A percentile compares a stretch with the other conserved stretches of the same genome.
These are phyloP conservation scores for Penicillium sp. DNA, from an alignment of 2,329 filamentous ascomycete genomes.

Conservation along the genomic window DNA sequence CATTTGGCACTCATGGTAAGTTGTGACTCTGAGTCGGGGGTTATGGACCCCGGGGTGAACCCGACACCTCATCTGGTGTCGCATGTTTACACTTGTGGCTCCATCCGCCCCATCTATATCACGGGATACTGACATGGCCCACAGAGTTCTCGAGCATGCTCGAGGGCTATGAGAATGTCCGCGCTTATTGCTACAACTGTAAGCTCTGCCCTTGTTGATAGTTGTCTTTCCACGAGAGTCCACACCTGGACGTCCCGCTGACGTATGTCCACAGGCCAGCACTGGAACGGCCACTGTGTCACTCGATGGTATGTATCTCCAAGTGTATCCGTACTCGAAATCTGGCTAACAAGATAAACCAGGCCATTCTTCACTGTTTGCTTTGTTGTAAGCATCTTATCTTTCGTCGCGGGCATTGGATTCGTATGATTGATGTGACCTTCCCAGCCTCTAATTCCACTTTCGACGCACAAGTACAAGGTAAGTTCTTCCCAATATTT, in stretches of 20 bases:
- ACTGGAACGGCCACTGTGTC: conserved; percentile 46
- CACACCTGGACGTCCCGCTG: neutral
- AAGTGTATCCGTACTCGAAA: neutral
- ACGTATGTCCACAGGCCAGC: conserved; percentile 31
- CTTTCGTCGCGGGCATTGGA: neutral
- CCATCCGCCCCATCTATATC: conserved; percentile 9
- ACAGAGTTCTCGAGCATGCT: conserved; percentile 46
- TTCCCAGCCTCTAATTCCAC: conserved; percentile 38
- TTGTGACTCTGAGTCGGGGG: neutral
- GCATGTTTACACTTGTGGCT: conserved; percentile 11
- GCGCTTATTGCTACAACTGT: conserved; percentile 49
- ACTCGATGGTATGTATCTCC: conserved; percentile 40
- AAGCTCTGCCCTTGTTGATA: conserved; percentile 16
- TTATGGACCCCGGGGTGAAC: conserved; percentile 10
- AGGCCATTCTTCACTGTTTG: conserved; percentile 49
- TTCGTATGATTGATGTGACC: conserved; percentile 11
- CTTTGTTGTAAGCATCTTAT: conserved; percentile 37
- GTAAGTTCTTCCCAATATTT: conserved; percentile 16
- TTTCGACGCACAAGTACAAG: conserved; percentile 41
- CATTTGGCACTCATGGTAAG: conserved; percentile 44
- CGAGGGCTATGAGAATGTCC: conserved; percentile 46
- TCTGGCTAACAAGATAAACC: conserved; percentile 7
- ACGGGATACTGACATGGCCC: conserved; percentile 13
- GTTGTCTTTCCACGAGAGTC: neutral
- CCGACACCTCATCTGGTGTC: conserved; percentile 5